These are phyloP conservation scores for Geranomyces variabilis DNA, from an alignment of 192 early-diverging fungal genomes.

Conservation along the genomic window DNA sequence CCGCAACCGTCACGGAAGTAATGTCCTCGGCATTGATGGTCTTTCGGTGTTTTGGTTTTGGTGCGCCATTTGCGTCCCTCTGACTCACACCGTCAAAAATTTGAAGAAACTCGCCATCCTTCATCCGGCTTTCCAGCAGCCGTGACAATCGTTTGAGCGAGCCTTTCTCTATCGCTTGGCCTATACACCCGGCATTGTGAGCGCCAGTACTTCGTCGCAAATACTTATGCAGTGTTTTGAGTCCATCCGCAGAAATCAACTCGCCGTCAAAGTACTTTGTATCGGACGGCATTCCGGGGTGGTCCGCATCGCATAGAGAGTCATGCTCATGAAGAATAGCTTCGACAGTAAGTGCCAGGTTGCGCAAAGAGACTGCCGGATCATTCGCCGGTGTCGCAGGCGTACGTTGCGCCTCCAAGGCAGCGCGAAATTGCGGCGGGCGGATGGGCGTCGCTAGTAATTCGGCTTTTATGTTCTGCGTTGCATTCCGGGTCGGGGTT, in stretches of 20 bases:
- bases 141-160: conserved; percentile 20
- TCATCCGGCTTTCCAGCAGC: conserved; percentile 23
- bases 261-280: conserved; percentile 13
- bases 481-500: not conserved
- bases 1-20: not conserved
- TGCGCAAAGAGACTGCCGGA: not conserved
- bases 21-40: not conserved
- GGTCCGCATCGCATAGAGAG: not conserved
- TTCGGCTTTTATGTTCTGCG: not conserved
- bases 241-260: not conserved
- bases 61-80: not conserved
- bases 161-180: not conserved
- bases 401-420: not conserved
- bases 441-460: too few relatives aligned
- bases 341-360: not conserved
- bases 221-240: conserved; percentile 15
- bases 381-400: not conserved
- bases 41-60: conserved; percentile 20
- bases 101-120: conserved; percentile 21
- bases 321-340: conserved; percentile 6
- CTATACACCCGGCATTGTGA: not conserved
- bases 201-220: not conserved
- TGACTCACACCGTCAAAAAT: not conserved
- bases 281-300: not conserved
- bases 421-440: not conserved